These are phyloP conservation scores for Brassica juncea DNA, from an alignment of 345 rosid genomes.

Conservation along the genomic window DNA sequence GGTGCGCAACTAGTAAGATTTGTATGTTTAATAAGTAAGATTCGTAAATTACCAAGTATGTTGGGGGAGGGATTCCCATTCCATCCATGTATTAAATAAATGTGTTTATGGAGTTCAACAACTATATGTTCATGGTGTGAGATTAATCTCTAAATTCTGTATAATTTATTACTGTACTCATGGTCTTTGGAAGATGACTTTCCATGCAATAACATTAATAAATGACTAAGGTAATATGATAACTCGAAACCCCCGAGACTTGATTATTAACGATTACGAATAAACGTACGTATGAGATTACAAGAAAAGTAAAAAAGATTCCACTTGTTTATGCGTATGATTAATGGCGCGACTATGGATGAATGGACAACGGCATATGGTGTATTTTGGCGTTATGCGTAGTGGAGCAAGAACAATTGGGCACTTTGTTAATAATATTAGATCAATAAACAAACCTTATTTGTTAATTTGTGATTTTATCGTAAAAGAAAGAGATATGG, in stretches of 20 bases:
- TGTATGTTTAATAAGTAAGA: slow-evolving; percentile 6
- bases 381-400: slow-evolving; percentile 25
- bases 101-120: slow-evolving; percentile 7
- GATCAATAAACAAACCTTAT: slow-evolving; percentile 12
- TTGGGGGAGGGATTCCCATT: background rate
- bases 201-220: background rate
- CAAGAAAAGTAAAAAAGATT: background rate
- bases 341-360: slow-evolving; percentile 12
- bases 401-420: slow-evolving; percentile 32
- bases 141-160: background rate
- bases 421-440: background rate
- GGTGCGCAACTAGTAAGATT: background rate
- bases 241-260: background rate
- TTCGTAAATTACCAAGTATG: background rate
- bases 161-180: background rate
- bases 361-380: slow-evolving; percentile 30
- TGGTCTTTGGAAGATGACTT: background rate
- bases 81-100: background rate
- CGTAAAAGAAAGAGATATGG: slow-evolving; percentile 24
- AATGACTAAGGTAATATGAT: background rate
- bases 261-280: background rate
- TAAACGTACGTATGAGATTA: background rate
- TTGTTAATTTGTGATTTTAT: slow-evolving; percentile 1
- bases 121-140: background rate
- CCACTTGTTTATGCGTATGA: background rate